phyloP scores from a whole-genome alignment of 805 yeast genomes.

The Candida railenensis region DNA sequence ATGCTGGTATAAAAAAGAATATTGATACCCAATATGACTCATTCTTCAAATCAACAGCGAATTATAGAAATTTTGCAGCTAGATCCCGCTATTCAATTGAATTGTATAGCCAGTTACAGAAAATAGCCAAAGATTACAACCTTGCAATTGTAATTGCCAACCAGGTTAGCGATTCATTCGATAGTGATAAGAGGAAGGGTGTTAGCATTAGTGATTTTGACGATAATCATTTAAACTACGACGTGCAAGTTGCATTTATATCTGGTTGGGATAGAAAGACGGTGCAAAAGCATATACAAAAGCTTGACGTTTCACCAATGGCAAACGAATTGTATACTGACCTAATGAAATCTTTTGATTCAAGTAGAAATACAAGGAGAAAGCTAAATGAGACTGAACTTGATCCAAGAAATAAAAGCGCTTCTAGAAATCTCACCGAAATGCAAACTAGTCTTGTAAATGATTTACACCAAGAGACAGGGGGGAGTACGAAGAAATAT shows the following conservation, averaged over 20 bases:
- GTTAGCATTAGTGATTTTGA: slow-evolving; percentile 5
- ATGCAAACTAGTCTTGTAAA: slow-evolving; percentile 8
- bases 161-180: slow-evolving; percentile 71
- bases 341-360: slow-evolving; percentile 6
- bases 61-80: slow-evolving; percentile 30
- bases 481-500: slow-evolving; percentile 15
- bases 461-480: slow-evolving; percentile 10
- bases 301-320: background rate
- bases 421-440: background rate
- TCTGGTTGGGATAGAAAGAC: slow-evolving; percentile 66
- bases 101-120: slow-evolving; percentile 47
- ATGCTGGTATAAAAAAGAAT: slow-evolving; percentile 11
- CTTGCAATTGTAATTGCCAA: slow-evolving; percentile 72
- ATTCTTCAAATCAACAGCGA: slow-evolving; percentile 19
- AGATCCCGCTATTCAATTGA: slow-evolving; percentile 43
- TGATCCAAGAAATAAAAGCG: slow-evolving; percentile 10
- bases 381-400: slow-evolving; percentile 2
- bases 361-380: slow-evolving; percentile 1
- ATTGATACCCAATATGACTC: slow-evolving; percentile 19
- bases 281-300: background rate
- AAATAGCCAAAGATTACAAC: slow-evolving; percentile 44
- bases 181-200: slow-evolving; percentile 9
- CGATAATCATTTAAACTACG: slow-evolving; percentile 42
- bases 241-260: slow-evolving; percentile 69
- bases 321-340: slow-evolving; percentile 3